Conservation (phyloP, 306 rosid species). For the Cucumis sativus region Cucumber_9930_V3 NC_026655.2:370001-370500, state of each 20-base stretch:
- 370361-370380: background rate
- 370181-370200: background rate
- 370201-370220: background rate
- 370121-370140: slow-evolving; percentile 21
- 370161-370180: background rate
- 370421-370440: background rate
- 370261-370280: background rate
- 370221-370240: background rate
- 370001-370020: background rate
- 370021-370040: slow-evolving; percentile 2
- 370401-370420: background rate
- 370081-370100: slow-evolving; percentile 36
- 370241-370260: background rate
- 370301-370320: background rate
- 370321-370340: background rate
- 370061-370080: slow-evolving; percentile 34
- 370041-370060: slow-evolving; percentile 19
- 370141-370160: background rate
- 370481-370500: background rate
- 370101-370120: slow-evolving; percentile 32
- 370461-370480: background rate
- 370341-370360: background rate
- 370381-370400: background rate
- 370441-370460: background rate
- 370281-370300: background rate